Percentiles rank a stretch among this genome's conserved stretches.
phyloP scores from a whole-genome alignment of 192 early-diverging fungal genomes.

The Coemansia sp. region DNA sequence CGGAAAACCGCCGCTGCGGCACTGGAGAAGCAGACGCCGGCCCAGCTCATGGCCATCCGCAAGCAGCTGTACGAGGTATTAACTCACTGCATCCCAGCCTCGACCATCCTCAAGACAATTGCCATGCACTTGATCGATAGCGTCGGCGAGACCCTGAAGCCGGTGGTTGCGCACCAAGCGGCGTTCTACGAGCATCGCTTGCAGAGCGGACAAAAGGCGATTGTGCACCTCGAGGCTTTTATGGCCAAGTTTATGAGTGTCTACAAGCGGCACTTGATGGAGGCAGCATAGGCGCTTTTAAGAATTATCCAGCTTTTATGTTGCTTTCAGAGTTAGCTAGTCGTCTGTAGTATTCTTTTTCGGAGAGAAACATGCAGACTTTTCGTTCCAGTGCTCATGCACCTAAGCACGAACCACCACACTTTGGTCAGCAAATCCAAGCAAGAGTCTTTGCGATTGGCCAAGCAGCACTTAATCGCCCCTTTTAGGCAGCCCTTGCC shows the following conservation, averaged over 20 bases:
- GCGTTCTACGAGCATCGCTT: constrained; percentile 91
- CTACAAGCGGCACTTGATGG: constrained; percentile 76
- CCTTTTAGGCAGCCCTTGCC: constrained; percentile 4
- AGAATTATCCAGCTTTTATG: neutral
- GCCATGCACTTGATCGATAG: constrained; percentile 70
- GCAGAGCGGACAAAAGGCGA: constrained; percentile 81
- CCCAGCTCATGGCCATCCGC: constrained; percentile 70
- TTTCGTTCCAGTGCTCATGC: too few relatives aligned
- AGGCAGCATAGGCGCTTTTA: constrained; percentile 7
- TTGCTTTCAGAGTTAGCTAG: too few relatives aligned
- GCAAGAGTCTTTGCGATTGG: constrained; percentile 13
- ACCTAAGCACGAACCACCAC: neutral
- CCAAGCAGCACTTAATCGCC: neutral
- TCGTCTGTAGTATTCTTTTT: too few relatives aligned
- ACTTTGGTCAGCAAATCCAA: neutral
- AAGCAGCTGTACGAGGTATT: constrained; percentile 82
- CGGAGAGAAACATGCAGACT: too few relatives aligned
- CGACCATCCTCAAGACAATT: constrained; percentile 78
- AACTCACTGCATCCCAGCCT: constrained; percentile 84
- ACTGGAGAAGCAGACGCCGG: constrained; percentile 74
- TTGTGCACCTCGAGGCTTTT: constrained; percentile 95
- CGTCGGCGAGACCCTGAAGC: constrained; percentile 70
- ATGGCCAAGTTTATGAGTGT: constrained; percentile 88
- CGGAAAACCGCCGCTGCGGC: constrained; percentile 67
- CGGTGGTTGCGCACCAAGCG: constrained; percentile 67